Evolutionary conservation across 768 basidiomycete genomes (phyloP).

Genomic region (Fomitopsis pulvina): DNA sequence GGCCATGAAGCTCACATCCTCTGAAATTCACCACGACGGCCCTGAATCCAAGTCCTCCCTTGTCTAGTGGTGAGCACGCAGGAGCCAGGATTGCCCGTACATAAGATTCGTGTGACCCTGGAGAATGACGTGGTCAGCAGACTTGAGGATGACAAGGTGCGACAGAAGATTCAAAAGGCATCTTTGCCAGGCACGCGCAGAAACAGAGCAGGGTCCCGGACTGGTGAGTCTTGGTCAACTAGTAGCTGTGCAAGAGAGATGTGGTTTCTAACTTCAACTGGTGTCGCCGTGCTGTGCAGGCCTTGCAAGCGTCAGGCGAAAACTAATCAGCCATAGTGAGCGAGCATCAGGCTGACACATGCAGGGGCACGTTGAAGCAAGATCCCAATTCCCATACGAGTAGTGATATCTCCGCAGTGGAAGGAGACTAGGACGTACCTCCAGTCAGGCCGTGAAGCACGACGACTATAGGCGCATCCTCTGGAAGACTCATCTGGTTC

Average conservation of each 20-base stretch:
- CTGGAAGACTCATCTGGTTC: slow-evolving; percentile 20
- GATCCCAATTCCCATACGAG: no score
- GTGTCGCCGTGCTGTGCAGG: no score
- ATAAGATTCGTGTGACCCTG: slow-evolving; percentile 90
- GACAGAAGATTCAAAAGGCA: no score
- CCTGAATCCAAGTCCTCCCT: slow-evolving; percentile 88
- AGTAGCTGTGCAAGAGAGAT: not conserved
- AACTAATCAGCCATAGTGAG: no score
- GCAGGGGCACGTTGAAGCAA: no score
- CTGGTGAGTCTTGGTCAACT: not conserved
- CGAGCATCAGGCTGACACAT: no score
- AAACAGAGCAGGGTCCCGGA: no score
- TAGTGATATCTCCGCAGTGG: no score
- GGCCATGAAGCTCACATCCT: slow-evolving; percentile 55
- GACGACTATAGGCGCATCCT: slow-evolving; percentile 46
- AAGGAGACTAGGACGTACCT: slow-evolving; percentile 28
- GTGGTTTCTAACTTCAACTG: not conserved
- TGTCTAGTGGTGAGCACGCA: slow-evolving; percentile 57
- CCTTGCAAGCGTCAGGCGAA: not conserved
- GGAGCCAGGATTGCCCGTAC: slow-evolving; percentile 76
- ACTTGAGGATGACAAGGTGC: no score
- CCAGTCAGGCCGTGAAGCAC: slow-evolving; percentile 45
- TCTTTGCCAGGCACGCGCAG: no score
- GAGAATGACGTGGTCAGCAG: no score
- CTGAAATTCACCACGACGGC: slow-evolving; percentile 90